Conservation (phyloP, 345 rosid species). For the Noccaea caerulescens region DNA sequence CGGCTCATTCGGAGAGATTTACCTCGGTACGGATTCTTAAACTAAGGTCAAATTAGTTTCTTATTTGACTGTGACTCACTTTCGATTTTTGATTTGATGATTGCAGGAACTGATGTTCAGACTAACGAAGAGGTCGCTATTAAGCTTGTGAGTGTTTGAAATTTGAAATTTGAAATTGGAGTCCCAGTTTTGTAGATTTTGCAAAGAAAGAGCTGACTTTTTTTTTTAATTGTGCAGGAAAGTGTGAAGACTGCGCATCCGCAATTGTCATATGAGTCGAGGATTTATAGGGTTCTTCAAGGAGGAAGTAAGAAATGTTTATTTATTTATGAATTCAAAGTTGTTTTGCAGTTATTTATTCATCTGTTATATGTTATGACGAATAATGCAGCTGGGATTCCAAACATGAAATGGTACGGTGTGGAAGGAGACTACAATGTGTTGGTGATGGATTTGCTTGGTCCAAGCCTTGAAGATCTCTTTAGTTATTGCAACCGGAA, state of each 20-base stretch:
- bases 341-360: not conserved
- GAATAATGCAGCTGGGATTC: conserved; percentile 84
- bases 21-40: conserved; percentile 77
- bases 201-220: not conserved
- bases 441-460: conserved; percentile 94
- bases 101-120: conserved; percentile 76
- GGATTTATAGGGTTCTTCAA: conserved; percentile 77
- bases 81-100: not conserved
- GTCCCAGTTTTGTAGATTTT: not conserved
- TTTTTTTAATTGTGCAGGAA: conserved; percentile 53
- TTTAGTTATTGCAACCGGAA: conserved; percentile 89
- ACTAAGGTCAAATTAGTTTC: conserved; percentile 44
- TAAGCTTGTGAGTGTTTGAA: conserved; percentile 77
- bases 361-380: not conserved
- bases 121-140: conserved; percentile 94
- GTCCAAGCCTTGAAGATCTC: conserved; percentile 96
- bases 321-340: not conserved
- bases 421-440: conserved; percentile 93
- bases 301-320: conserved; percentile 74
- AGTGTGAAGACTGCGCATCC: conserved; percentile 90
- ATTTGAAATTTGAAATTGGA: not conserved
- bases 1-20: conserved; percentile 97
- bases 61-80: no score
- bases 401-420: conserved; percentile 89
- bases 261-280: conserved; percentile 78